phyloP scores from a whole-genome alignment of 2,329 filamentous ascomycete species.

The Penicillium sp. region DNA sequence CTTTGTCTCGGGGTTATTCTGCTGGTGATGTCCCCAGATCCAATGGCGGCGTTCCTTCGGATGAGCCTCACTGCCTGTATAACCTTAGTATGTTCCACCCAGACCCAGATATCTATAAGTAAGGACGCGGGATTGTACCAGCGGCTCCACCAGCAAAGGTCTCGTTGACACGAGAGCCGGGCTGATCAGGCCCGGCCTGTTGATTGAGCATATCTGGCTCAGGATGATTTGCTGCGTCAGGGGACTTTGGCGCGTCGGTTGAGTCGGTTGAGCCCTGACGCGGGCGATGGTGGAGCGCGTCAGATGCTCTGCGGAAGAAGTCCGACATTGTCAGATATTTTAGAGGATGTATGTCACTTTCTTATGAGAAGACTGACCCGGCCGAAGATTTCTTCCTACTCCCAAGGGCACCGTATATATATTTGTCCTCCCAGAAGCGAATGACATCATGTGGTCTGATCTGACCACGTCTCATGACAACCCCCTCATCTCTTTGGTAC shows the following conservation, averaged over 20 bases:
- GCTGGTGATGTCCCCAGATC: constrained; percentile 9
- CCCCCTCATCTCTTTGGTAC: not conserved
- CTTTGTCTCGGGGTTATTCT: constrained; percentile 1
- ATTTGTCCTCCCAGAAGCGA: not conserved
- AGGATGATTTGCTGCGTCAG: constrained; percentile 7
- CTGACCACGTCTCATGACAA: not conserved
- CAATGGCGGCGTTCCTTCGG: constrained; percentile 7
- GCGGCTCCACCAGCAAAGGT: constrained; percentile 1
- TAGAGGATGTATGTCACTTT: not conserved
- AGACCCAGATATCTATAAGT: not conserved
- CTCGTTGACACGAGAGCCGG: constrained; percentile 8
- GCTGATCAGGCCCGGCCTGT: not conserved
- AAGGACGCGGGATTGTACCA: constrained; percentile 1
- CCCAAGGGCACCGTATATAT: not conserved
- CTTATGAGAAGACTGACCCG: not conserved
- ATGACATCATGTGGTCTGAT: not conserved
- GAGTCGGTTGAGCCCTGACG: constrained; percentile 14
- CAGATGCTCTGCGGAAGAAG: constrained; percentile 18
- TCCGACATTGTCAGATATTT: constrained; percentile 12
- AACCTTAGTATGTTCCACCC: constrained; percentile 4
- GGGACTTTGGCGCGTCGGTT: constrained; percentile 1
- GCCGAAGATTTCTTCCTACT: not conserved
- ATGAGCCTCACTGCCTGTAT: not conserved
- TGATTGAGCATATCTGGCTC: constrained; percentile 1
- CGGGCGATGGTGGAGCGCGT: constrained; percentile 14